Conservation (phyloP, 257 asterid genomes). For the Nicotiana knightiana region DNA sequence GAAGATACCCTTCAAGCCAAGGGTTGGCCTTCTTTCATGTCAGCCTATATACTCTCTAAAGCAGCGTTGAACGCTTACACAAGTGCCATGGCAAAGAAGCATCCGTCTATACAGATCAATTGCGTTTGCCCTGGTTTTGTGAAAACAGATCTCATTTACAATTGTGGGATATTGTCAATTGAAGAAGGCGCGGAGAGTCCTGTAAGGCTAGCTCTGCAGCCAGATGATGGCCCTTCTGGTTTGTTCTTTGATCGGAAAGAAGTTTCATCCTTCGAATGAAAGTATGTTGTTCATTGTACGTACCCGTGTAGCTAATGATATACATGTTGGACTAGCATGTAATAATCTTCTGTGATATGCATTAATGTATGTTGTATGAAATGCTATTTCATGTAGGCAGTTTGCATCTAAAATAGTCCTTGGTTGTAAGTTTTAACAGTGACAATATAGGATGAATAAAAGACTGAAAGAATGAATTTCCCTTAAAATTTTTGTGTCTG, state of each 20-base stretch:
- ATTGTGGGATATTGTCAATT: slow-evolving; percentile 14
- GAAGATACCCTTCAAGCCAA: slow-evolving; percentile 27
- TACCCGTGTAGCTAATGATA: neutral
- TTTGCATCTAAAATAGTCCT: no score
- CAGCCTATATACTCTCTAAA: slow-evolving; percentile 52
- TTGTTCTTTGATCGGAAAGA: slow-evolving; percentile 16
- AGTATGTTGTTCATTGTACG: neutral
- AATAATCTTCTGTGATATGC: neutral
- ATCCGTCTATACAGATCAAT: slow-evolving; percentile 29
- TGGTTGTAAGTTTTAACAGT: no score
- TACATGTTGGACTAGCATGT: neutral
- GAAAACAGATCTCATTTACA: slow-evolving; percentile 30
- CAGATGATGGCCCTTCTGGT: slow-evolving; percentile 37
- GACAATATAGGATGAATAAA: no score
- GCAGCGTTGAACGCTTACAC: slow-evolving; percentile 52
- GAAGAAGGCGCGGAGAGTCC: slow-evolving; percentile 32
- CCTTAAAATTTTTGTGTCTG: no score
- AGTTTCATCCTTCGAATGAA: slow-evolving; percentile 9
- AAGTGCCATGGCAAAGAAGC: slow-evolving; percentile 24
- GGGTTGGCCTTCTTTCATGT: slow-evolving; percentile 33
- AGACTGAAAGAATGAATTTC: no score
- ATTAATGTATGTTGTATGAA: neutral
- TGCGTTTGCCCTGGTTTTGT: slow-evolving; percentile 37
- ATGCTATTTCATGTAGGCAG: neutral
- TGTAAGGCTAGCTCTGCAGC: slow-evolving; percentile 31